Percentiles rank a stretch among this genome's conserved stretches.
phyloP scores from a whole-genome alignment of 306 rosid genomes.

The Pyrus communis region DNA sequence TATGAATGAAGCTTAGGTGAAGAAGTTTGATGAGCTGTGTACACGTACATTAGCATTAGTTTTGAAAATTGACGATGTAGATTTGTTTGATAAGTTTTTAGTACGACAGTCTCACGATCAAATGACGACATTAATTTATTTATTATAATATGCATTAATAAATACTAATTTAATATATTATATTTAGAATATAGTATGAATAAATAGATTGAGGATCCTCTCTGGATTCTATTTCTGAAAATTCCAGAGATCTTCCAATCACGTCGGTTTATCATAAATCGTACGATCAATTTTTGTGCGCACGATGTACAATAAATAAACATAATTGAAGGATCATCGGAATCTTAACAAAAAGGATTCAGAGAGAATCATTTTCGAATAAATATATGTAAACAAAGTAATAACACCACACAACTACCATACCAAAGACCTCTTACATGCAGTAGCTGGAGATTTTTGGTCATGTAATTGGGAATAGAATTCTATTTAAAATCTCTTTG shows the following conservation, averaged over 20 bases:
- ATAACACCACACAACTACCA: too few relatives aligned
- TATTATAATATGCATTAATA: background rate
- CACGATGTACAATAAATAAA: accelerated
- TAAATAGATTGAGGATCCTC: too few relatives aligned
- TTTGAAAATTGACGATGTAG: too few relatives aligned
- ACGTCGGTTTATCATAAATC: accelerated
- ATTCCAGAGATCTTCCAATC: accelerated
- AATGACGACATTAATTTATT: background rate
- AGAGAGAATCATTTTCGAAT: too few relatives aligned
- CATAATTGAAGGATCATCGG: accelerated
- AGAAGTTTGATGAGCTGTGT: background rate
- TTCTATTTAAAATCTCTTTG: accelerated
- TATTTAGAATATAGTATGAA: too few relatives aligned
- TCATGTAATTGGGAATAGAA: too few relatives aligned
- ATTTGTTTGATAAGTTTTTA: background rate
- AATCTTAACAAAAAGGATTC: too few relatives aligned
- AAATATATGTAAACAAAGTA: too few relatives aligned
- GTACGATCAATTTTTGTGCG: accelerated
- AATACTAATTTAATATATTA: too few relatives aligned
- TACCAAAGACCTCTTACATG: too few relatives aligned
- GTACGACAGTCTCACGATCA: background rate
- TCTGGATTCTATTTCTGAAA: accelerated
- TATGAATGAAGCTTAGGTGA: background rate
- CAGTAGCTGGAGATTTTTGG: too few relatives aligned
- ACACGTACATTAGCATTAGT: background rate